A percentile compares a stretch with the other conserved stretches of the same genome.
Evolutionary conservation across 78 protist species (phyloP).

Genomic region (Dictyostelium intermedium): DNA sequence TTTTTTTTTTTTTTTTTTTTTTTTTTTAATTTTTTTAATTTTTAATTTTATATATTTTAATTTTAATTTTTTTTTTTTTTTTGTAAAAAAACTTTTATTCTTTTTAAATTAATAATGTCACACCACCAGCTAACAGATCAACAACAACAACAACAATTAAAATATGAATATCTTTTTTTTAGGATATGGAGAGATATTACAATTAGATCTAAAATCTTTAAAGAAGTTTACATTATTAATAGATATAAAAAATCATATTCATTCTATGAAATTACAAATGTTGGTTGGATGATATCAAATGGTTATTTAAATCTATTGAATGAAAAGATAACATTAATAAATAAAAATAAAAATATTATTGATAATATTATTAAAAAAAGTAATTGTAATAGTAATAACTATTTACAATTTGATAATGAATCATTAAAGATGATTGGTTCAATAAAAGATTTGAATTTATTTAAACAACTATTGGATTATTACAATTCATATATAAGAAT

Average conservation of each 20-base stretch:
- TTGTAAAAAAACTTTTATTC: neutral
- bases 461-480: neutral
- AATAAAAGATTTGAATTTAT: neutral
- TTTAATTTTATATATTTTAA: neutral
- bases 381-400: neutral
- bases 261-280: neutral
- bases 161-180: neutral
- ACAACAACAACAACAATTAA: neutral
- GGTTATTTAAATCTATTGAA: neutral
- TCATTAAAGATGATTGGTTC: conserved; percentile 1
- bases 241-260: neutral
- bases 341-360: neutral
- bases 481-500: neutral
- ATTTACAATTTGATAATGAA: conserved; percentile 5
- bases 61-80: neutral
- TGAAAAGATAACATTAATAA: neutral
- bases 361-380: neutral
- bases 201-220: neutral
- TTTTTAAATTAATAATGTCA: neutral
- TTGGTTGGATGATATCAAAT: neutral
- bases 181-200: neutral
- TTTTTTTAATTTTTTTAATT: no score
- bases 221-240: neutral
- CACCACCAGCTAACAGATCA: neutral
- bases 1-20: neutral